Percentiles rank a stretch among this genome's conserved stretches.
phyloP scores from a whole-genome alignment of 2,329 filamentous ascomycete species.

The Phyllachora maydis region DNA sequence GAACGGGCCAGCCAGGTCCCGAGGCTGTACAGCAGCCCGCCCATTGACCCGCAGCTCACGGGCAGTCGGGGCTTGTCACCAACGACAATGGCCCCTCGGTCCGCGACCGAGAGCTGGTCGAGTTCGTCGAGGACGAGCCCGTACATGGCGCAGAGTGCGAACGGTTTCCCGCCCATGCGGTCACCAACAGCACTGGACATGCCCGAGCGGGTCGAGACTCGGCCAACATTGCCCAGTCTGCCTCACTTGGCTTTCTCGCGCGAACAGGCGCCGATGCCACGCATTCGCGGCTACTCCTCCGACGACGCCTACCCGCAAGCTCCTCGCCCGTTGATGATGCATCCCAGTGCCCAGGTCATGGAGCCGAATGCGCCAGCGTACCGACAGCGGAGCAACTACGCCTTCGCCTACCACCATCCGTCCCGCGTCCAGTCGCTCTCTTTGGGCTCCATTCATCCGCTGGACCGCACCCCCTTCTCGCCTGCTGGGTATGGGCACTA shows the following conservation, averaged over 20 bases:
- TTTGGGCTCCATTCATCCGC: conserved; percentile 17
- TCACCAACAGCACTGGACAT: conserved; percentile 12
- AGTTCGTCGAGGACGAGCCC: conserved; percentile 13
- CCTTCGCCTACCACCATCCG: conserved; percentile 20
- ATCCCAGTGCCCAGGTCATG: conserved; percentile 8
- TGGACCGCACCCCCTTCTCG: conserved; percentile 22
- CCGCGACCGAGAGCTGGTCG: conserved; percentile 14
- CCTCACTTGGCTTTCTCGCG: conserved; percentile 17
- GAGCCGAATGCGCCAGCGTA: conserved; percentile 13
- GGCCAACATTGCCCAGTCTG: conserved; percentile 18
- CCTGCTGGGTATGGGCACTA: conserved; percentile 18
- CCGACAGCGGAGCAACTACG: conserved; percentile 13
- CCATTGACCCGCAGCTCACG: conserved; percentile 9
- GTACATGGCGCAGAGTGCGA: conserved; percentile 10
- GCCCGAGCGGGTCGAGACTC: conserved; percentile 15
- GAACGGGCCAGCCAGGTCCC: conserved; percentile 23
- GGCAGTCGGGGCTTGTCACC: conserved; percentile 15
- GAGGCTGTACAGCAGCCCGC: conserved; percentile 19
- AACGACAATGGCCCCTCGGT: conserved; percentile 7
- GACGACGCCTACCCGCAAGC: conserved; percentile 13
- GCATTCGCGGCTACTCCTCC: conserved; percentile 11
- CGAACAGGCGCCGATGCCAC: conserved; percentile 10
- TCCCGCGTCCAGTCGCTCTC: conserved; percentile 23
- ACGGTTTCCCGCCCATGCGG: conserved; percentile 10
- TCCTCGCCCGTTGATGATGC: conserved; percentile 10